Evolutionary conservation across 371 early-diverging fungal genomes (phyloP), one percentile per base, ranked within the genome.

Genomic region (Mortierella sp.): DNA sequence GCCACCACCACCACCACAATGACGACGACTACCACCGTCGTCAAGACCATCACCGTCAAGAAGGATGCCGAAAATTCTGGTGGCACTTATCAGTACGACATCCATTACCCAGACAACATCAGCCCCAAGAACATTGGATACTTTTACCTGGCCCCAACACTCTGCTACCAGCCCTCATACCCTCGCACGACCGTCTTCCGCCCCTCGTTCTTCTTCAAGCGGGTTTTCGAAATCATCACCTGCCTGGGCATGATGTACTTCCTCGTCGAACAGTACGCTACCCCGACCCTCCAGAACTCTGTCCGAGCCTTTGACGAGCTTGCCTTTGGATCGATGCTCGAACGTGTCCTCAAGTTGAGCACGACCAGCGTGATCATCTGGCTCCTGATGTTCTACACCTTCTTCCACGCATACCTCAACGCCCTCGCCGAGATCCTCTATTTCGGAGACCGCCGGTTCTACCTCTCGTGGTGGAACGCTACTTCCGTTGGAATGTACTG

Each of bases 361-460:
- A 91, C 96, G 0, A 91, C 94, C 22, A 90, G 90, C 67, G 94
- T 96, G 0, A 88, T 90, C 2, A 92, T 97, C 68, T 97, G 97
- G 97, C 87, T 97, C 22, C 85, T 96, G 39, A 95, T 96, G 88
- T 97, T 97, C 82, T 97, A 95, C 70, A 91, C 94, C n/a, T 77
- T 97, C 16, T 97, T 97, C 85, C 97, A 97, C 65, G 90, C 94
- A 4, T 90, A 82, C 52, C 87, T 97, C 68, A 97, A 97, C 75
- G 91, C 92, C 1, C 77, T 96, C 19, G 94, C 95, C n/a, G 96
- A 95, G 88, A 66, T 96, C 8, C 85, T 95, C 44, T 88, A 94
- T 39, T 97, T 97, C 87, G 97, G 96, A 16, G 97, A 97, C 82
- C 93, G 97, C n/a, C 90, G 93, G 9, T 97, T 97, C 80, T 97